These are phyloP conservation scores for Venturia carpophila DNA, from an alignment of 2,329 filamentous ascomycete genomes.

Conservation along the genomic window DNA sequence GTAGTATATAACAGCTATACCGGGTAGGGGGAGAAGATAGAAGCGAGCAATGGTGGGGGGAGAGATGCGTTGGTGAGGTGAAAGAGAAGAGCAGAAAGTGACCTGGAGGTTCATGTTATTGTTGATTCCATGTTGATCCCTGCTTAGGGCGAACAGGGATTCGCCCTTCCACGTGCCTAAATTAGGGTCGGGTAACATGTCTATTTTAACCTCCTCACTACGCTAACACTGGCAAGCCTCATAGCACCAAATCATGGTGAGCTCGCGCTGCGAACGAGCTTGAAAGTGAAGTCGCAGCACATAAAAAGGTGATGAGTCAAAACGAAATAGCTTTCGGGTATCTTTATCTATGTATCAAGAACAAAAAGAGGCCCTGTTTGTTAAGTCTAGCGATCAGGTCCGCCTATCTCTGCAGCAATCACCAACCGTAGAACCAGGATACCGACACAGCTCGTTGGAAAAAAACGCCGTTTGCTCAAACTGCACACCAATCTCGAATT, in stretches of 20 bases:
- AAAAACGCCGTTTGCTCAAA: not conserved
- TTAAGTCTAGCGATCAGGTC: not conserved
- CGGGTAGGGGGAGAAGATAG: not conserved
- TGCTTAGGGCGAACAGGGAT: not conserved
- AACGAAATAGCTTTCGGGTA: not conserved
- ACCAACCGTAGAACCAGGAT: not conserved
- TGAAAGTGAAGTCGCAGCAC: not conserved
- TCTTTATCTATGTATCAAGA: not conserved
- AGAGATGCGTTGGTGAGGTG: conserved; percentile 4
- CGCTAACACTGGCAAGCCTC: not conserved
- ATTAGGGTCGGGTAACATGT: not conserved
- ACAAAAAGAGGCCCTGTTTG: not conserved
- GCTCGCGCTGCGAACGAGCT: not conserved
- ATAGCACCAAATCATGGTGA: not conserved
- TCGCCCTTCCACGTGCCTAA: not conserved
- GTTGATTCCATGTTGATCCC: not conserved
- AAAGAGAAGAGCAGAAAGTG: not conserved
- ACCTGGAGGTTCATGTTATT: not conserved
- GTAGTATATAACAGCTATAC: not conserved
- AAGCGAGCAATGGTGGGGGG: not conserved
- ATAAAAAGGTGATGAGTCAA: not conserved
- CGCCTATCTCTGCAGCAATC: not conserved
- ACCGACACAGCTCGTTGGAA: not conserved
- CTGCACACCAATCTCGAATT: not conserved
- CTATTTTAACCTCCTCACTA: not conserved